Evolutionary conservation across 176 grass and related monocot species (phyloP).

Genomic region (Juncus effusus): DNA sequence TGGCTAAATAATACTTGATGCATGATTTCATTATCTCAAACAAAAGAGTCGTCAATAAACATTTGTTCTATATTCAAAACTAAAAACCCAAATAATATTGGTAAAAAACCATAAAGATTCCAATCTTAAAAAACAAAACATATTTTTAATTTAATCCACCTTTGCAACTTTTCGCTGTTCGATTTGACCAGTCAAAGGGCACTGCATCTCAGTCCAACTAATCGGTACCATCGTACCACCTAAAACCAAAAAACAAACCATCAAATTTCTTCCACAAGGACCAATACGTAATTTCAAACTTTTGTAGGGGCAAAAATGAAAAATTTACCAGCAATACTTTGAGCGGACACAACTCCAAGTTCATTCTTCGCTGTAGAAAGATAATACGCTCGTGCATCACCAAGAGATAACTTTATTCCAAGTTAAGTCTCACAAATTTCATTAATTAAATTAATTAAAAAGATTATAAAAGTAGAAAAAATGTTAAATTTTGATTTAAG

Average conservation of each 20-base stretch:
- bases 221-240: constrained; percentile 68
- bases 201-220: constrained; percentile 98
- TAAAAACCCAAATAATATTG: too few relatives aligned
- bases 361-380: constrained; percentile 95
- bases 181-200: constrained; percentile 76
- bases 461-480: constrained; percentile 3
- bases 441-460: not conserved
- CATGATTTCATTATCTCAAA: too few relatives aligned
- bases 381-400: constrained; percentile 96
- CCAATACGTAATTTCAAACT: too few relatives aligned
- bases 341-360: constrained; percentile 87
- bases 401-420: constrained; percentile 70
- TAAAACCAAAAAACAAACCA: constrained; percentile 26
- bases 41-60: too few relatives aligned
- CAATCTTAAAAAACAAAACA: not conserved
- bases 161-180: constrained; percentile 92
- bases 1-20: too few relatives aligned
- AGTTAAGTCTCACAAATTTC: constrained; percentile 46
- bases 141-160: constrained; percentile 44
- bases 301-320: not conserved
- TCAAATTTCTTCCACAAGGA: not conserved
- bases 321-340: constrained; percentile 74
- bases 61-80: too few relatives aligned
- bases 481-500: constrained; percentile 28
- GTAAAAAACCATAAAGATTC: too few relatives aligned